Evolutionary conservation across 2,329 filamentous ascomycete species (phyloP).

Genomic region (Chaetomiaceae sp.): DNA sequence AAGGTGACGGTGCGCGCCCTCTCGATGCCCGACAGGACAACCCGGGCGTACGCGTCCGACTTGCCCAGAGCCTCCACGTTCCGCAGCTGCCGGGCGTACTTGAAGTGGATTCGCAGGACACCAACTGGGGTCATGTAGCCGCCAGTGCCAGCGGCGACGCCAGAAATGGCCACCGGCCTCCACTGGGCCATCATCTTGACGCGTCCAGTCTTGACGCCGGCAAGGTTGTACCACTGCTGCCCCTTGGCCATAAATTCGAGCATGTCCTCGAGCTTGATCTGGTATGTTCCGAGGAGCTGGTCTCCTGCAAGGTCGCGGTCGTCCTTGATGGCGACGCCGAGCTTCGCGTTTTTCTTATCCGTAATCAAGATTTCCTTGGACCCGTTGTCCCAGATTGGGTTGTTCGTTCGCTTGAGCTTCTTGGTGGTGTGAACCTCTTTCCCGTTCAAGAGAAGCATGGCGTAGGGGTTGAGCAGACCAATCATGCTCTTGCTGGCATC

Average conservation of each 20-base stretch:
- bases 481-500: constrained; percentile 90
- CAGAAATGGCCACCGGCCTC: constrained; percentile 88
- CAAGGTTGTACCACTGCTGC: constrained; percentile 91
- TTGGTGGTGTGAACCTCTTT: constrained; percentile 86
- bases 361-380: constrained; percentile 94
- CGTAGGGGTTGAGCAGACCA: constrained; percentile 87
- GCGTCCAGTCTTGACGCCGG: constrained; percentile 74
- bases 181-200: constrained; percentile 90
- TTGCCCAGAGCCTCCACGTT: constrained; percentile 96
- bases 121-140: constrained; percentile 93
- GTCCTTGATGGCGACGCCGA: constrained; percentile 92
- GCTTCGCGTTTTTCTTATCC: constrained; percentile 81
- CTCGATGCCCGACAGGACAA: constrained; percentile 83
- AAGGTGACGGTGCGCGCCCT: constrained; percentile 92
- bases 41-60: constrained; percentile 89
- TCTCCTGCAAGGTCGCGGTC: constrained; percentile 82
- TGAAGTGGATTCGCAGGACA: constrained; percentile 91
- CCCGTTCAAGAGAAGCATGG: constrained; percentile 80
- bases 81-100: constrained; percentile 73
- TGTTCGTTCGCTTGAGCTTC: constrained; percentile 94
- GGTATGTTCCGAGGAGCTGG: constrained; percentile 83
- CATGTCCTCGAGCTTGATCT: constrained; percentile 94
- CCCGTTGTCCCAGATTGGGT: constrained; percentile 91
- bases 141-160: constrained; percentile 69
- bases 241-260: constrained; percentile 86